Base-by-base conservation (phyloP, 192 early-diverging fungal species). In the Podila horticola region DNA sequence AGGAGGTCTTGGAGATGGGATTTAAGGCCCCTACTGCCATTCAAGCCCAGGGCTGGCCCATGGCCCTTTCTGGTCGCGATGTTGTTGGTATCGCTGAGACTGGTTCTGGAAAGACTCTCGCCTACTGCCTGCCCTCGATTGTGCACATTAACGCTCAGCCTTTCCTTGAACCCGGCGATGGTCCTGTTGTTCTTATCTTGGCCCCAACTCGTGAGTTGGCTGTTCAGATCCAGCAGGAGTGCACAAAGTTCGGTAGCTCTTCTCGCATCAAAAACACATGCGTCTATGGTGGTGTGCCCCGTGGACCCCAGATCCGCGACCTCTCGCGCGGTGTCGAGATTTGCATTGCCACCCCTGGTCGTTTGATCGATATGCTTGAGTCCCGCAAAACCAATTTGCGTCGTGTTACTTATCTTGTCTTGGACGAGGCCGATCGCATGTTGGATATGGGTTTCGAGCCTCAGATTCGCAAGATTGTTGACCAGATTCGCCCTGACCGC, bases 401-500 rank as follows among this genome's bases (percentile, higher is more conserved):
- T 64, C 91, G 97, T 63, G 98, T 99, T 41, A 98, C 97, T 8
- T 98, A 98, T 72, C 89, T 99, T 51, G 98, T 99, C 45, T 88
- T 99, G 68, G 97, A 99, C 87, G 97, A 99, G 82, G 97, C 97
- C n/a, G 97, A 99, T 84, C 92, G 96, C 63, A 98, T 98, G 97
- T 85, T 99, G 68, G 97, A 99, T 83, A 98, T 99, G 97, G 97
- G 98, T 72, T 98, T 98, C 76, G 98, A 99, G 86, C 95, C 95
- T 57, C 97, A 99, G 84, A 97, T 99, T 82, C 93, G 97, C 69
- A 95, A 96, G 82, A 98, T 99, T 72, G 95, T 99, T 13, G 95
- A 96, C 65, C 96, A 96, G 83, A 98, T 98, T 84, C 91, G 97
- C 5, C 97, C 97, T 38, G 97, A 99, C 72, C 89, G 98, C 69